Percentiles rank a stretch among this genome's conserved stretches.
phyloP scores from a whole-genome alignment of 129 eudicot species.

The Solidago caesia region DNA sequence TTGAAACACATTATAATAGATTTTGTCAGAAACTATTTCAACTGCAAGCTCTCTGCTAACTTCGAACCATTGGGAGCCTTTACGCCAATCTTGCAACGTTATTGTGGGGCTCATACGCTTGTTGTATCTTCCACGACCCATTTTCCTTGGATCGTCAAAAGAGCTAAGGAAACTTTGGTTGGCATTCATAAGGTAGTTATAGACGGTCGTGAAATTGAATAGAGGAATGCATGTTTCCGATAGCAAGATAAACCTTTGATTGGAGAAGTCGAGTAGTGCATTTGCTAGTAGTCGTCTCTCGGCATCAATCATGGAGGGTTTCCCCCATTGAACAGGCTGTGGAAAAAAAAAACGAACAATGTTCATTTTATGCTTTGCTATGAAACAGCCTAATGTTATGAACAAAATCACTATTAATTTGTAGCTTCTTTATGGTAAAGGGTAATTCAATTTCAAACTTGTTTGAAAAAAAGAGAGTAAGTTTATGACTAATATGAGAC shows the following conservation, averaged over 20 bases:
- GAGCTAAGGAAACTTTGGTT: conserved; percentile 60
- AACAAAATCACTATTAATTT: too few relatives aligned
- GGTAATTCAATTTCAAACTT: too few relatives aligned
- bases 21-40: conserved; percentile 54
- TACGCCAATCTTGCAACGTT: conserved; percentile 70
- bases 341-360: not conserved
- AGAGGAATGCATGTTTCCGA: conserved; percentile 90
- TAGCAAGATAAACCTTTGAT: conserved; percentile 67
- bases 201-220: conserved; percentile 79
- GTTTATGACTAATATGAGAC: too few relatives aligned
- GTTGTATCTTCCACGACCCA: conserved; percentile 91
- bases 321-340: conserved; percentile 81
- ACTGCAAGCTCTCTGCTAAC: conserved; percentile 59
- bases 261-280: conserved; percentile 84
- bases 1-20: conserved; percentile 49
- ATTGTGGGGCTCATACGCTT: conserved; percentile 71
- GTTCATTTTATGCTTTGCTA: too few relatives aligned
- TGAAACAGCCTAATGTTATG: too few relatives aligned
- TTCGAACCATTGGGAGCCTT: conserved; percentile 97
- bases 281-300: conserved; percentile 89
- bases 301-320: conserved; percentile 73
- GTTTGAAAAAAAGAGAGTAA: too few relatives aligned
- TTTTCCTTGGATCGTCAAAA: conserved; percentile 72
- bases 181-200: conserved; percentile 67
- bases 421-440: too few relatives aligned